Evolutionary conservation across 257 asterid species (phyloP).

Genomic region (Phtheirospermum japonicum): DNA sequence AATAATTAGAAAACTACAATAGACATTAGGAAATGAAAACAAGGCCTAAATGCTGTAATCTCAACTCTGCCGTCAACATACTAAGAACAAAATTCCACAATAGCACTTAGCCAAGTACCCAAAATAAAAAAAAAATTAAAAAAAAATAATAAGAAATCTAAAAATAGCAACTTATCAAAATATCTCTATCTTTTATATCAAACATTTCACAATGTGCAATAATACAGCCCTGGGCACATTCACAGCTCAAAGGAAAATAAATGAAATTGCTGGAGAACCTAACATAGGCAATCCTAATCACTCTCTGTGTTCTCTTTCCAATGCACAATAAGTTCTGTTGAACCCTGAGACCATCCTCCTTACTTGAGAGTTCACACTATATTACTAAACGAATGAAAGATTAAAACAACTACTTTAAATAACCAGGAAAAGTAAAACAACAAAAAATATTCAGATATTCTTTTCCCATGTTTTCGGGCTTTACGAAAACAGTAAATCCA

Average conservation of each 20-base stretch:
- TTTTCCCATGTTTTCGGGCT: constrained; percentile 39
- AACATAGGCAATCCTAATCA: background rate
- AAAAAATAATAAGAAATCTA: too few relatives aligned
- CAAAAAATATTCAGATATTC: background rate
- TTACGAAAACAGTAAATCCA: constrained; percentile 37
- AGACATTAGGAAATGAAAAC: too few relatives aligned
- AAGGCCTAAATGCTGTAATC: too few relatives aligned
- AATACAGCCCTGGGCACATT: constrained; percentile 24
- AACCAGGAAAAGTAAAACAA: constrained; percentile 1
- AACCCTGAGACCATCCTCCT: constrained; percentile 15
- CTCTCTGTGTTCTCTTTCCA: constrained; percentile 6
- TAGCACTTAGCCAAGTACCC: background rate
- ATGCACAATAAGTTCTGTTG: background rate
- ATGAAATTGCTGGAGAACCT: constrained; percentile 14
- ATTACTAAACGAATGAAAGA: constrained; percentile 31
- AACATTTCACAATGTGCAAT: constrained; percentile 27
- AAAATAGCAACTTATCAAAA: constrained; percentile 25
- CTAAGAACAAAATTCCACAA: too few relatives aligned
- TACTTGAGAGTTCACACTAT: constrained; percentile 28
- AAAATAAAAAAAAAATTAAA: constrained; percentile 15
- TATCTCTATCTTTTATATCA: constrained; percentile 19
- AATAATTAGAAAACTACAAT: too few relatives aligned
- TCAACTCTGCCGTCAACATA: too few relatives aligned
- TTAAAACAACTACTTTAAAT: constrained; percentile 27
- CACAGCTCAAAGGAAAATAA: constrained; percentile 2